Evolutionary conservation across 2,329 filamentous ascomycete genomes (phyloP), one percentile per base, ranked within the genome.

Genomic region (Penicillium decumbens): DNA sequence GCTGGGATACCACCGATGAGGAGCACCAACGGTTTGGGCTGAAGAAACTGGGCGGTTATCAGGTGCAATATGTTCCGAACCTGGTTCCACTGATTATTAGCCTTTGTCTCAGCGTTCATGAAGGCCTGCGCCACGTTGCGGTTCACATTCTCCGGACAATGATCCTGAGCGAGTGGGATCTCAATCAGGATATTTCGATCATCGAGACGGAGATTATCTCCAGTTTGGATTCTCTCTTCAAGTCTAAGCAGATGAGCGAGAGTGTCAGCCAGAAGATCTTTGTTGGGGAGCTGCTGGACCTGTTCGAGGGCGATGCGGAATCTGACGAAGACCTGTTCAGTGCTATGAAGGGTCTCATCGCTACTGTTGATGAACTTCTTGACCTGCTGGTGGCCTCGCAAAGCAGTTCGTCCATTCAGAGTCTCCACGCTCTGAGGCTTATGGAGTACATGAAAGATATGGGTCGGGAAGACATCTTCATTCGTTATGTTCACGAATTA

Each of bases 381-480:
- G 90, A 95, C 65, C 82, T 98, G 37, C 79, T 98, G 15, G 88
- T 95, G 24, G 90, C 89, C 4, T 91, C 95, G 0, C 89, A 96
- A 65, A 87, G 86, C 58, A 85, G 84, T 0, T 88, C 72, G 18
- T 71, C 74, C 4, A 86, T 83, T 39, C 89, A 95, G 64, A 87
- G 95, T 56, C 88, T 95, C 70, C 90, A 96, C 68, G 89, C 89
- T 0, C 75, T 97, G 44, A 83, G 89, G 48, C 76, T 97, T 24
- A 96, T 97, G 91, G 89, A 96, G 60, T 97, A 96, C 71, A 79
- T 97, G 60, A 87, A 90, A 57, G 90, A 96, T 65, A 95, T 96
- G 86, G 88, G 95, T 59, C 95, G 95, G 65, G 90, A 95, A 67
- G 91, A 96, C 63, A 95, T 96, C 49, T 97, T 95, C 69, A 87